Conservation (phyloP, 768 basidiomycete genomes). For the Tulasnella sp. region DNA sequence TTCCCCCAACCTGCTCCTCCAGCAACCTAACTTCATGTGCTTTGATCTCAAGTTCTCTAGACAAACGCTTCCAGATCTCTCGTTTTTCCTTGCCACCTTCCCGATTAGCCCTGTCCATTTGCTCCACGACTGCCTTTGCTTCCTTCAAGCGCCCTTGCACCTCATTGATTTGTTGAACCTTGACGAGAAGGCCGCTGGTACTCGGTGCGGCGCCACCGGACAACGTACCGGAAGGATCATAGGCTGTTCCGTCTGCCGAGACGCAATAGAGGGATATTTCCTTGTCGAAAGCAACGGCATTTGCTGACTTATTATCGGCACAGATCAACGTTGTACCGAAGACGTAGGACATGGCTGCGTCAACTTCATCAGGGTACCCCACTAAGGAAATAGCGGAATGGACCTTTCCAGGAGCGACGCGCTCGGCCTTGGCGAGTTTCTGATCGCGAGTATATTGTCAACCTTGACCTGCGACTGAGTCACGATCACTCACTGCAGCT, state of each 20-base stretch:
- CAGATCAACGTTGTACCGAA: constrained; percentile 91
- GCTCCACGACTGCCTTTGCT: constrained; percentile 35
- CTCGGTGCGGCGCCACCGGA: constrained; percentile 82
- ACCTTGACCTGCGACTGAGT: no score
- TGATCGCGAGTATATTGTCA: constrained; percentile 25
- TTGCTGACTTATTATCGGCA: constrained; percentile 75
- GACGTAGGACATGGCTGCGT: constrained; percentile 82
- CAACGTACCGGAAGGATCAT: constrained; percentile 90
- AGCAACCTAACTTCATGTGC: constrained; percentile 72
- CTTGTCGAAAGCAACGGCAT: constrained; percentile 68
- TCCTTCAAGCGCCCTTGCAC: constrained; percentile 47
- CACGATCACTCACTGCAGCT: constrained; percentile 33
- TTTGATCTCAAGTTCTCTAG: constrained; percentile 74
- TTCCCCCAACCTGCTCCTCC: constrained; percentile 73
- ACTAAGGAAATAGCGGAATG: constrained; percentile 81
- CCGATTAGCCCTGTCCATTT: constrained; percentile 27
- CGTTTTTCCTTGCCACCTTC: constrained; percentile 43
- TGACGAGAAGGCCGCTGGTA: constrained; percentile 57
- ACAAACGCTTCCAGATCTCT: constrained; percentile 47
- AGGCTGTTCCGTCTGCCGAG: constrained; percentile 88
- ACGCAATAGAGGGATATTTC: constrained; percentile 65
- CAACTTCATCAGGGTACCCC: constrained; percentile 66
- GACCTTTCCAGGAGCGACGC: constrained; percentile 67
- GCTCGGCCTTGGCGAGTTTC: constrained; percentile 65
- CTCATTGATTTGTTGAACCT: constrained; percentile 69